These are phyloP conservation scores for Pythium scleroteichum DNA, from an alignment of 352 stramenopile species.

Conservation along the genomic window DNA sequence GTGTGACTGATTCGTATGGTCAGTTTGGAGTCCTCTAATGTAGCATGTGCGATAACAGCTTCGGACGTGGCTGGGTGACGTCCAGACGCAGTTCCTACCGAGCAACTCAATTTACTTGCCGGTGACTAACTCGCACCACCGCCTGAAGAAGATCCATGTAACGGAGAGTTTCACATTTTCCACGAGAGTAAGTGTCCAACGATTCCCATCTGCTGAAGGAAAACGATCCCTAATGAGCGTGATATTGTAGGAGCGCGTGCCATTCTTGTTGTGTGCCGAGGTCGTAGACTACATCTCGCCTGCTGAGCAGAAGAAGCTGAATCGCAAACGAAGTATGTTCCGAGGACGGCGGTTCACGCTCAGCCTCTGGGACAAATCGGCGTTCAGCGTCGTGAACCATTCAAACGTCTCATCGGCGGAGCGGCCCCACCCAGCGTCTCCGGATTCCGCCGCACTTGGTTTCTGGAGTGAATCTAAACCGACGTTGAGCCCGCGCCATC, in stretches of 20 bases:
- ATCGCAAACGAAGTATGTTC: slow-evolving; percentile 52
- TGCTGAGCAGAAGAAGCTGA: slow-evolving; percentile 39
- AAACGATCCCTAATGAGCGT: neutral
- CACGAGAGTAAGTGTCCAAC: slow-evolving; percentile 39
- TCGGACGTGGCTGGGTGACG: slow-evolving; percentile 61
- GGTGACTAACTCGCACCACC: slow-evolving; percentile 74
- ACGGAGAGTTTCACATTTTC: slow-evolving; percentile 85
- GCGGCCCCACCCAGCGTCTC: slow-evolving; percentile 46
- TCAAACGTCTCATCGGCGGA: slow-evolving; percentile 39
- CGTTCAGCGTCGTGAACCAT: slow-evolving; percentile 27
- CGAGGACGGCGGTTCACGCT: slow-evolving; percentile 59
- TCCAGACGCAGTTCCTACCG: slow-evolving; percentile 67
- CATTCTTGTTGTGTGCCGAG: slow-evolving; percentile 75
- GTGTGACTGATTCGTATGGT: slow-evolving; percentile 2
- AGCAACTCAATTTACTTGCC: slow-evolving; percentile 81
- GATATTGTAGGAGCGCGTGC: slow-evolving; percentile 61
- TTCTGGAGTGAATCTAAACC: slow-evolving; percentile 84
- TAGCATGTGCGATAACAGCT: slow-evolving; percentile 35
- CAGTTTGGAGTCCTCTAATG: neutral
- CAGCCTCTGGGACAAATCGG: slow-evolving; percentile 57
- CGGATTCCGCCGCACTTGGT: slow-evolving; percentile 62
- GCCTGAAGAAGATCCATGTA: slow-evolving; percentile 76
- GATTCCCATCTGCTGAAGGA: neutral
- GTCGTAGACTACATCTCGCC: slow-evolving; percentile 66
- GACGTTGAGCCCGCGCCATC: slow-evolving; percentile 53